A percentile compares a stretch with the other conserved stretches of the same genome.
These are phyloP conservation scores for Penicillium sclerotiorum DNA, from an alignment of 2,329 filamentous ascomycete species.

Conservation along the genomic window DNA sequence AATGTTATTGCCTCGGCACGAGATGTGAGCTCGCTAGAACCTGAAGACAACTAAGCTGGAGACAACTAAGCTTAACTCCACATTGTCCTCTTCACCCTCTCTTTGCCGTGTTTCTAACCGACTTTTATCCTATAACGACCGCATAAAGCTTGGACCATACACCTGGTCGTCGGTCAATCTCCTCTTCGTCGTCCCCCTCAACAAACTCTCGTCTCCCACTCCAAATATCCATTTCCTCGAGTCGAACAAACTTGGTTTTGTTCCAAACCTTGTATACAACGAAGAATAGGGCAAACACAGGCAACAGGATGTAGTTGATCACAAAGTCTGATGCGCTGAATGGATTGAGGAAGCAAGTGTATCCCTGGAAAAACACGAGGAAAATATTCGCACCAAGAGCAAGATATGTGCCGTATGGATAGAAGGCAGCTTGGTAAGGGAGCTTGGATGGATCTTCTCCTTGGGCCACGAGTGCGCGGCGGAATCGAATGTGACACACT, in stretches of 20 bases:
- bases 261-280: slow-evolving; percentile 51
- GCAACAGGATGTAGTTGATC: slow-evolving; percentile 58
- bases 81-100: no score
- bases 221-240: slow-evolving; percentile 45
- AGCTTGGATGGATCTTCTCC: slow-evolving; percentile 44
- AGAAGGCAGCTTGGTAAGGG: slow-evolving; percentile 53
- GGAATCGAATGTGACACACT: slow-evolving; percentile 47
- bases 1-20: no score
- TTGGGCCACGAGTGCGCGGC: slow-evolving; percentile 40
- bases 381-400: slow-evolving; percentile 52
- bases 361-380: slow-evolving; percentile 57
- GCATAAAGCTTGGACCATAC: slow-evolving; percentile 25
- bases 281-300: slow-evolving; percentile 52
- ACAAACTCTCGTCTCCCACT: slow-evolving; percentile 34
- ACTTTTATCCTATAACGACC: slow-evolving; percentile 29
- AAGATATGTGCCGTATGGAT: slow-evolving; percentile 55
- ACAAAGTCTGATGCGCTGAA: slow-evolving; percentile 56
- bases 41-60: no score
- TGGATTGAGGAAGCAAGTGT: slow-evolving; percentile 54
- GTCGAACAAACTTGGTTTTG: slow-evolving; percentile 39
- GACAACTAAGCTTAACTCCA: no score
- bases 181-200: slow-evolving; percentile 15
- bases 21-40: no score
- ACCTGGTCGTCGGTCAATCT: slow-evolving; percentile 1
- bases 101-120: no score